Evolutionary conservation across 2,329 filamentous ascomycete species (phyloP).

Genomic region (Akanthomyces muscarius): DNA sequence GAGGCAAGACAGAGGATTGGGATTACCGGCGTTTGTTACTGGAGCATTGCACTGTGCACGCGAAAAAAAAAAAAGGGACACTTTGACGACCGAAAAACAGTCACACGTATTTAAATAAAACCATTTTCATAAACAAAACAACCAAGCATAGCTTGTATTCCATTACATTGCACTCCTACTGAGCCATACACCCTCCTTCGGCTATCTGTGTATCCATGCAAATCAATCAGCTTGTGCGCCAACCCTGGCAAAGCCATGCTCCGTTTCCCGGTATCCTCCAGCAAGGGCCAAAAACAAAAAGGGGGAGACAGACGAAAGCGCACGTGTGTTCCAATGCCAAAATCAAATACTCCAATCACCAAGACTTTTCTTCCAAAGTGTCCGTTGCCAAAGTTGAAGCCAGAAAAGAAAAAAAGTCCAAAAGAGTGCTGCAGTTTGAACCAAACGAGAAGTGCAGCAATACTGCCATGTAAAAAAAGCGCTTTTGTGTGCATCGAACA

Average conservation of each 20-base stretch:
- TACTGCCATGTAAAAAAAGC: not conserved
- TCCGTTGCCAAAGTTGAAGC: conserved; percentile 13
- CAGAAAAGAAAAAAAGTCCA: conserved; percentile 9
- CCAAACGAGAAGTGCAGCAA: conserved; percentile 10
- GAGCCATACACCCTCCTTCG: not conserved
- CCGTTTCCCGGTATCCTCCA: not conserved
- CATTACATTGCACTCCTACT: conserved; percentile 2
- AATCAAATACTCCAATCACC: conserved; percentile 17
- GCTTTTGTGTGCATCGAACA: not conserved
- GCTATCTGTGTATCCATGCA: conserved; percentile 14
- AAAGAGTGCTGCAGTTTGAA: not conserved
- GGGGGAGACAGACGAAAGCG: not conserved
- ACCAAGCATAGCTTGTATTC: conserved; percentile 10
- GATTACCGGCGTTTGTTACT: not conserved
- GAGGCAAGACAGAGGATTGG: not conserved
- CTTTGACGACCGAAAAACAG: not conserved
- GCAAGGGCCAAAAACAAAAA: conserved; percentile 5
- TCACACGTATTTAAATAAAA: conserved; percentile 11
- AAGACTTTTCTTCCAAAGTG: conserved; percentile 2
- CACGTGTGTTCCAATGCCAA: conserved; percentile 11
- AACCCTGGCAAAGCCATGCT: conserved; percentile 1
- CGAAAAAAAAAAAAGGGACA: not conserved
- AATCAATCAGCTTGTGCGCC: conserved; percentile 9
- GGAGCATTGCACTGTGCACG: not conserved
- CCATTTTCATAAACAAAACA: conserved; percentile 10